Evolutionary conservation across 768 basidiomycete species (phyloP), one percentile per base, ranked within the genome.

Genomic region (Auricularia sp.): DNA sequence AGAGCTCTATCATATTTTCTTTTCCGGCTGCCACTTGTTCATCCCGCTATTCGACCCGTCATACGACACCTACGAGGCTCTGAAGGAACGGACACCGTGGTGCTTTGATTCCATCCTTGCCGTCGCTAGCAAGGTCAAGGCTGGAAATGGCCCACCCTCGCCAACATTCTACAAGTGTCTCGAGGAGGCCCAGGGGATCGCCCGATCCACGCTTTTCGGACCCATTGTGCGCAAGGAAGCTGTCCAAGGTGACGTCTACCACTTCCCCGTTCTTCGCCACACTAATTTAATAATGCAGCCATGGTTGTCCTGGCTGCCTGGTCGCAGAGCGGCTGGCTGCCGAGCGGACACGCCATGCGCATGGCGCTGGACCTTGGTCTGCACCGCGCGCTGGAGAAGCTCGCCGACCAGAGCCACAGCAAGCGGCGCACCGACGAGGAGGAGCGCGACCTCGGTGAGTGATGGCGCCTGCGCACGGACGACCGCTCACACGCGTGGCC

Each of bases 141-240:
- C 90, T 68, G 94, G 94, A 29, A 93, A 89, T 70, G 90, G 92
- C 37, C 90, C 89, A 36, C 85, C 92, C 54, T 86, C 85, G 67
- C 82, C 87, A 58, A 90, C 92, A 0, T 95, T 94, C 76, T 94
- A 94, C 79, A 87, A 87, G 72, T 91, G 90, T 72, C 80, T 96
- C 54, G 94, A 96, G 73, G 94, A 97, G 77, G 94, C 95, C 33
- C 94, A 96, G 74, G 93, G 94, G 59, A 96, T 98, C 69, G 95
- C 95, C 54, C 84, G 94, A 47, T 93, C 90, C 35, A 92, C 92
- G 5, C 82, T 98, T 47, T 97, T 98, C 71, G 94, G 95, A 16
- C 93, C 94, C 61, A 86, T 95, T 47, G 93, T 94, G 47, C 81
- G 92, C 72, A 96, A 96, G 76, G 95, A 98, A 77, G 95, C 92